phyloP scores from a whole-genome alignment of 352 stramenopile genomes.

The Globisporangium irregulare region DNA sequence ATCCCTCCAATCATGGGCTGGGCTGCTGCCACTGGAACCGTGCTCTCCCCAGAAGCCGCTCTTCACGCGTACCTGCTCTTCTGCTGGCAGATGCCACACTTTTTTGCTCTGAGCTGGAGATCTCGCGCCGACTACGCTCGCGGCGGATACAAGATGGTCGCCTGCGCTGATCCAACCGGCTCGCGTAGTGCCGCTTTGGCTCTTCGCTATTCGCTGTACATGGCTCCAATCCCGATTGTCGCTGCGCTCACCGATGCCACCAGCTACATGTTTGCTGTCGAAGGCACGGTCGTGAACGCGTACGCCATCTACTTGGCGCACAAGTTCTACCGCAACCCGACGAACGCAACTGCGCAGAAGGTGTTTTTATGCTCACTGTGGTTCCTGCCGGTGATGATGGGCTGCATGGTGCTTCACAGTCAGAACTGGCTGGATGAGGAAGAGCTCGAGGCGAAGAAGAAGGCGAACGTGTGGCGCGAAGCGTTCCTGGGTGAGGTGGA shows the following conservation, averaged over 20 bases:
- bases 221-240: conserved; percentile 93
- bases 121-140: conserved; percentile 90
- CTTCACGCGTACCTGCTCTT: conserved; percentile 91
- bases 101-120: conserved; percentile 98
- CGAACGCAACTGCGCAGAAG: conserved; percentile 93
- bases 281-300: conserved; percentile 95
- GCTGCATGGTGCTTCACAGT: conserved; percentile 97
- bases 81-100: conserved; percentile 99
- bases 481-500: conserved; percentile 73
- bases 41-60: conserved; percentile 67
- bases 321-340: conserved; percentile 93
- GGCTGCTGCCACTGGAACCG: conserved; percentile 91
- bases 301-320: conserved; percentile 95
- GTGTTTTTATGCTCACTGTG: conserved; percentile 98
- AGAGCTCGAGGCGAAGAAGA: conserved; percentile 56
- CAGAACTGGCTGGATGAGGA: conserved; percentile 86
- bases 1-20: conserved; percentile 99
- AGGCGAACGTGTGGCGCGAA: conserved; percentile 56
- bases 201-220: conserved; percentile 93
- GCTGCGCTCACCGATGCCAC: conserved; percentile 91
- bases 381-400: conserved; percentile 98
- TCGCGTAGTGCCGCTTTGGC: conserved; percentile 91
- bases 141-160: conserved; percentile 96
- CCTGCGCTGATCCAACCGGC: conserved; percentile 91
- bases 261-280: conserved; percentile 98